These are phyloP conservation scores for Boletus semigastroideus DNA, from an alignment of 1,284 basidiomycete species.

Conservation along the genomic window DNA sequence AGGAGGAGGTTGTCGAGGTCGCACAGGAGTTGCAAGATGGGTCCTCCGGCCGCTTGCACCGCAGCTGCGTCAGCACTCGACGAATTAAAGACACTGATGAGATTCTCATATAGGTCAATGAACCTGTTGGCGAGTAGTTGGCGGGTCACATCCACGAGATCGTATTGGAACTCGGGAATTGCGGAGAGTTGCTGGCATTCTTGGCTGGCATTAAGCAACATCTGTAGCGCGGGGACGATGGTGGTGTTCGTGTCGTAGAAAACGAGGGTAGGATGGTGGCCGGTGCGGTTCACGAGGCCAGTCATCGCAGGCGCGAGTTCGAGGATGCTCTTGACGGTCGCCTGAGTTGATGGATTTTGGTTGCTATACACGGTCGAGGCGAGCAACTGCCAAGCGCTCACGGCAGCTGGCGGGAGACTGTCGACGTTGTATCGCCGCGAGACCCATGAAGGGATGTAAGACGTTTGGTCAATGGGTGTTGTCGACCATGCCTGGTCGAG, in stretches of 20 bases:
- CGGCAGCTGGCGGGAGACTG: conserved; percentile 26
- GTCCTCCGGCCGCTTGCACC: conserved; percentile 25
- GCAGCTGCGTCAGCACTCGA: conserved; percentile 17
- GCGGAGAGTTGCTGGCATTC: conserved; percentile 20
- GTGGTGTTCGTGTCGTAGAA: conserved; percentile 41
- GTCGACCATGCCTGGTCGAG: conserved; percentile 45
- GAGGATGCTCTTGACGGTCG: conserved; percentile 42
- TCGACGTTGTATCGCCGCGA: conserved; percentile 37
- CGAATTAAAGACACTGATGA: conserved; percentile 33
- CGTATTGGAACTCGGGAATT: conserved; percentile 40
- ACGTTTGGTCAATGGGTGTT: conserved; percentile 31
- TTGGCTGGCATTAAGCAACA: conserved; percentile 33
- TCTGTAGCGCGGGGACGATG: conserved; percentile 38
- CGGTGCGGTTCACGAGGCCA: conserved; percentile 37
- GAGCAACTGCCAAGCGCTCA: conserved; percentile 41
- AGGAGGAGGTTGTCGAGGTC: conserved; percentile 40
- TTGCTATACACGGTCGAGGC: conserved; percentile 42
- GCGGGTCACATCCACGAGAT: conserved; percentile 43
- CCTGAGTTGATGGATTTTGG: conserved; percentile 34
- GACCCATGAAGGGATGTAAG: conserved; percentile 38
- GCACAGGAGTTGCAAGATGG: conserved; percentile 34
- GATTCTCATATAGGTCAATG: conserved; percentile 34
- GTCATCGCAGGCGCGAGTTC: conserved; percentile 36
- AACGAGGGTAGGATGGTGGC: conserved; percentile 36
- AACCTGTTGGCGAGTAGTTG: conserved; percentile 44